Base-by-base conservation (phyloP, 148 eudicot genomes). In the Pouteria glomerata region DNA sequence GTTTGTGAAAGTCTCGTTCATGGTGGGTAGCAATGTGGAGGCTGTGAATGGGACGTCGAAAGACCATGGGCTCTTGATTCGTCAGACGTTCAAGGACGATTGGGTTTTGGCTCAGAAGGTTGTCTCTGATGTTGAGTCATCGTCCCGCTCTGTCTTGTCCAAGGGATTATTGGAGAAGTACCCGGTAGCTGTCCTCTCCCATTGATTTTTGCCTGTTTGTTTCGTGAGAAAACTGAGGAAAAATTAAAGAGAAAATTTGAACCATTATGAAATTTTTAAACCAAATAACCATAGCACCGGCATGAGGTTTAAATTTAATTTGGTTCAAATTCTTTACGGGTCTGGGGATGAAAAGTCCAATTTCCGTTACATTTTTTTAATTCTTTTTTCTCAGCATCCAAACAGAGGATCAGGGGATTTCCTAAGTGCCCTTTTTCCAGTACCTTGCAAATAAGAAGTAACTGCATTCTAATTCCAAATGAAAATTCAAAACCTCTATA, bases 1-100 rank as follows among this genome's bases (percentile, higher is more conserved):
- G 26, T 79, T 82, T 33, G 10, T 81, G 3, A 84, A 74, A 60
- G n/a, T 78, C 29, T 51, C 77, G 31, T 55, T 52, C 15, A 41
- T 51, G 73, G 30, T 44, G 44, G 73, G 74, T 57, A 63, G 71
- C 10, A 68, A 16, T 13, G 67, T 51, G 30, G 61, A 61, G 34
- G 42, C 19, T 24, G 47, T 15, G 15, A 68, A 12, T 13, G 44
- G 53, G 24, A 55, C 13, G 39, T 55, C 35, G 65, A 30, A 47
- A 41, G 61, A 66, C 13, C 45, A 50, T 18, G 30, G 23, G 15
- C 19, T 66, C 33, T 44, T 74, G 44, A 44, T 74, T 29, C 44
- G 19, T 8, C 51, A 59, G 31, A 18, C 63, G 1, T 42, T 34
- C 7, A 41, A 55, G 24, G 45, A 66, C 14, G 70, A 63, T 65